Conservation (phyloP, 2,329 filamentous ascomycete genomes). For the Xylariaceae sp. region DNA sequence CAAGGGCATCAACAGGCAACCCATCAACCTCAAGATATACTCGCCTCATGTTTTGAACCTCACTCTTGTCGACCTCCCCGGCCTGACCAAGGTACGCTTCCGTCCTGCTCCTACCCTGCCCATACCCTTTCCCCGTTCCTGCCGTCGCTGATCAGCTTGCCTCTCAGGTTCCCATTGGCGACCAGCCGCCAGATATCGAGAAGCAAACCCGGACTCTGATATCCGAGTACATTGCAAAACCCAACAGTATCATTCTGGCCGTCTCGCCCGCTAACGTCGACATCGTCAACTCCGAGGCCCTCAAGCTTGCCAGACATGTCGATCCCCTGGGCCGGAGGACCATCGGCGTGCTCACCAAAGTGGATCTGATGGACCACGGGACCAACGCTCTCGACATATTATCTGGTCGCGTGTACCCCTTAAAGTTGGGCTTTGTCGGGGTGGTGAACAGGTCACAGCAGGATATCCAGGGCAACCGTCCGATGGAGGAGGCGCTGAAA, state of each 20-base stretch:
- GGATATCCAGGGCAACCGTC: conserved; percentile 93
- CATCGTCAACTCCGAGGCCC: conserved; percentile 94
- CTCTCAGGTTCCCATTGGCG: conserved; percentile 83
- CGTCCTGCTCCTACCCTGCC: neutral
- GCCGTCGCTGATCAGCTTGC: conserved; percentile 15
- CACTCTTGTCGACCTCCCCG: conserved; percentile 92
- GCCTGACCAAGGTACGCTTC: conserved; percentile 79
- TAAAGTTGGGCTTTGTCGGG: conserved; percentile 97
- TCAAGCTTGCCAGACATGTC: conserved; percentile 95
- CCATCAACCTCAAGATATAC: conserved; percentile 98
- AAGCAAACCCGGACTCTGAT: conserved; percentile 97
- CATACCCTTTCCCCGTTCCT: neutral
- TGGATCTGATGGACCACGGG: conserved; percentile 98
- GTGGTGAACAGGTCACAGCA: conserved; percentile 98
- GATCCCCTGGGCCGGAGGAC: conserved; percentile 92
- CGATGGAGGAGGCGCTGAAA: conserved; percentile 86
- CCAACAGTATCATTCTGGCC: conserved; percentile 95
- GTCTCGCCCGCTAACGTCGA: conserved; percentile 98
- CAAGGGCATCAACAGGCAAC: conserved; percentile 96
- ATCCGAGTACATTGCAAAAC: conserved; percentile 97
- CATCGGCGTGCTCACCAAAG: conserved; percentile 93
- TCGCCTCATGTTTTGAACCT: conserved; percentile 95
- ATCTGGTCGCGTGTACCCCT: conserved; percentile 91
- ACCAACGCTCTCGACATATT: conserved; percentile 97
- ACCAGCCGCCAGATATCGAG: conserved; percentile 96